Evolutionary conservation across 2,329 filamentous ascomycete species (phyloP), one percentile per base, ranked within the genome.

Genomic region (Botryotinia calthae): DNA sequence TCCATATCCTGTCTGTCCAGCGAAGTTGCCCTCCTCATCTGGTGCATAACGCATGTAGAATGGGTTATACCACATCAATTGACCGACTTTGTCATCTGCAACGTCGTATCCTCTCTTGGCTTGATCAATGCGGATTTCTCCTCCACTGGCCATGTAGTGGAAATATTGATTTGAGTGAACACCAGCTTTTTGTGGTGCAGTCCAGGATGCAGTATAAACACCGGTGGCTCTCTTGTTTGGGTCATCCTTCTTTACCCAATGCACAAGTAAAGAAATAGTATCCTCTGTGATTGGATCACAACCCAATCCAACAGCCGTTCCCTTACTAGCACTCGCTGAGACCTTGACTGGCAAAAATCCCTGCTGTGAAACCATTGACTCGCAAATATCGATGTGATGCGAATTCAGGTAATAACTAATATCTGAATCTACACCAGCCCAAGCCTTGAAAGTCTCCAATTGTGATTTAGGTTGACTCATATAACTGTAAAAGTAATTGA

Each of bases 111-210:
- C 95, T 71, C 95, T 89, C 86, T 97, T 97, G 62, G 94, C 95
- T 84, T 98, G 95, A 84, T 98, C 93, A 79, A 97, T 89, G 74
- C 93, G 89, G 78, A 98, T 90, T 84, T 98, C 95, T 76, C 95
- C 95, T 72, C 91, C 89, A 74, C 89, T 88, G 4, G 89, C 95
- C 84, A 98, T 91, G 84, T 96, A 97, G 84, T 98, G 95, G 86
- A 98, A 98, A 84, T 97, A 96, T 84, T 98, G 95, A 82, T 97
- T 97, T 2, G 92, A 95, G 84, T 98, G 95, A n/a, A 98, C 94
- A 67, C 95, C 95, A 0, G 95, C 95, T 79, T 91, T 93, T 81
- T 97, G 93, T 20, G 95, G 95, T 10, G 95, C 95, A 1, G 95
- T 97, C 95, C 95, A 98, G 58, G 92, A 95, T 18, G 95, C 93